Evolutionary conservation across 441 rosid species (phyloP), one percentile per base, ranked within the genome.

Genomic region (Kokia cookei): DNA sequence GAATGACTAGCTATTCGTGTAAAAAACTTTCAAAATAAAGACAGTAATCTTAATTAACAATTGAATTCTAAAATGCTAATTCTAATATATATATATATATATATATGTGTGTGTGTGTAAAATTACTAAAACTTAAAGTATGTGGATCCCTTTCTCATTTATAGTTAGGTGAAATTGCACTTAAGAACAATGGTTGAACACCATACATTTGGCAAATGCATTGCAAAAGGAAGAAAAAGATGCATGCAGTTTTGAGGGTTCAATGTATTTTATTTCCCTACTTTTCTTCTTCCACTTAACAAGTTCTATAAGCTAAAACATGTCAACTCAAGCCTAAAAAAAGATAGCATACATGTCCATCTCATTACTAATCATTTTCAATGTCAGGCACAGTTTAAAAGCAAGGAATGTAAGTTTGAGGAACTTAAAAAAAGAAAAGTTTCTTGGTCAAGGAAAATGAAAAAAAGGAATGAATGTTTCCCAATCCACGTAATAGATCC

Each of bases 401-500:
- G 65, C 29, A 65, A 73, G 12, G 32, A 66, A 53, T 10, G 54
- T 58, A 11, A 42, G 26, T 43, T 2, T 57, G 42, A 37, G 69
- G 65, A 65, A 60, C 29, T n/a, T 2, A 70, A 69, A 27, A 19
- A 70, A 79, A 63, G 77, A 59, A 12, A 11, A 80, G 73, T 73
- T 27, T 35, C 13, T 29, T 42, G 47, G 75, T 78, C 76, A 79
- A 82, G 58, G 45, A 24, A 48, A 50, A 66, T 62, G 14, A 48
- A 79, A 83, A 73, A 55, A 55, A 17, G 82, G 81, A 78, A 69
- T 58, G 58, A 74, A 48, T 60, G 67, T 5, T 15, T 24, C 19
- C 37, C 63, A 59, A 5, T 50, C 50, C 58, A 48, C 13, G 47
- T 40, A 43, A 64, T 32, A 45, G 60, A 58, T 9, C 17, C 63